Conservation (phyloP, 441 rosid species). For the Populus hybrid region DNA sequence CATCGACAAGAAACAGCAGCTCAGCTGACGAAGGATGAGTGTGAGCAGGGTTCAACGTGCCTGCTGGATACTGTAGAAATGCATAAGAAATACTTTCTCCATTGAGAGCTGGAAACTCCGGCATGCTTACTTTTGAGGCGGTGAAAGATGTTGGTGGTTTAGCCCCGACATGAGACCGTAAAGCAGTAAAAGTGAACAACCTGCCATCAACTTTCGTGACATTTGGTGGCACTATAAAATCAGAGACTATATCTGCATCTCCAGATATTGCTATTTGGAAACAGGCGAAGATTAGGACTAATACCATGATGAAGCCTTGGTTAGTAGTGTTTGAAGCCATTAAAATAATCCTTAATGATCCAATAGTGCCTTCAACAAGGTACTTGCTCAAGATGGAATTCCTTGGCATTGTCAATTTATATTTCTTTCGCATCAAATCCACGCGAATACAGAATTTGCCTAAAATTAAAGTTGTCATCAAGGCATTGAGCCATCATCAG, state of each 20-base stretch:
- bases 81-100: slow-evolving; percentile 43
- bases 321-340: background rate
- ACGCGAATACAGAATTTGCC: background rate
- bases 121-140: slow-evolving; percentile 19
- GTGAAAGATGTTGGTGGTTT: slow-evolving; percentile 23
- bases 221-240: slow-evolving; percentile 30
- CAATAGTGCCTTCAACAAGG: background rate
- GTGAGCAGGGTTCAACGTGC: slow-evolving; percentile 37
- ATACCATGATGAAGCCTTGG: background rate
- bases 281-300: slow-evolving; percentile 9
- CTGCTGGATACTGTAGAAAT: slow-evolving; percentile 23
- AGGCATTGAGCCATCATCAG: background rate
- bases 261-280: slow-evolving; percentile 14
- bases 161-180: slow-evolving; percentile 12
- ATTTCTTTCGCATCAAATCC: background rate
- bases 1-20: slow-evolving; percentile 29
- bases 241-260: slow-evolving; percentile 36
- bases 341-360: background rate
- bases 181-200: slow-evolving; percentile 33
- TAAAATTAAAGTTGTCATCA: background rate
- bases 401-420: background rate
- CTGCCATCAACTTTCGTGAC: slow-evolving; percentile 8
- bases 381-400: background rate
- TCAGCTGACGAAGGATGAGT: slow-evolving; percentile 43
- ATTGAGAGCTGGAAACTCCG: slow-evolving; percentile 38